Base-by-base conservation (phyloP, 495 filamentous ascomycete genomes). In the Penicillium psychrofluorescens region DNA sequence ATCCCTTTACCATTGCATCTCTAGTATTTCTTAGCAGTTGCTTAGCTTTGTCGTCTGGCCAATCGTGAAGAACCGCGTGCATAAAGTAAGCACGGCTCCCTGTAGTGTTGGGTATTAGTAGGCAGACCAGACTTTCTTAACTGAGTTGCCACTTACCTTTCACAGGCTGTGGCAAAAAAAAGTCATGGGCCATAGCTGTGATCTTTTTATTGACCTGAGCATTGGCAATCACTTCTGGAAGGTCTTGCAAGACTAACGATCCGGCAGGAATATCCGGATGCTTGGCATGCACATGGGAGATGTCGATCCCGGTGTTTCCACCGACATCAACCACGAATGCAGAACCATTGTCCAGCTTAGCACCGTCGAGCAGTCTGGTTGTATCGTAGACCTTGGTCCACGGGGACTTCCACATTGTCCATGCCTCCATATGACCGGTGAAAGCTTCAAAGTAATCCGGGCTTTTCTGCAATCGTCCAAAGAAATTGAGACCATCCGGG, bases 231-330 rank as follows among this genome's bases (percentile, higher is more conserved):
- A 67, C 60, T 14, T 66, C 54, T 2, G 68, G 59, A 1, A 72
- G 61, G 48, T 82, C 79, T 45, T 81, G 73, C 3, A 78, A 43
- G 8, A 81, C 49, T 9, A 81, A 12, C 43, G 64, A 14, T 48
- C 71, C 31, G 47, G 49, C 1, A 62, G 48, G 34, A 14, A 62
- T 46, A 7, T 70, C 37, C 0, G 70, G 74, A 32, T 61, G 61
- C 16, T 59, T 63, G 12, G 55, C 50, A 35, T 62, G 60, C 37
- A 78, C 67, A 9, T 59, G 61, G 11, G 54, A 53, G 27, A 66
- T 63, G 29, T 78, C 68, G 22, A 77, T 70, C 1, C 76, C 75
- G 4, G 67, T 62, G 6, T 68, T 59, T 27, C 76, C 74, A 33
- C 74, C 76, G 7, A 79, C 52, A 46, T 79, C 70, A 27, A 80